Evolutionary conservation across 75 land plant species (phyloP), one percentile per base, ranked within the genome.

Genomic region (Picea sitchensis): DNA sequence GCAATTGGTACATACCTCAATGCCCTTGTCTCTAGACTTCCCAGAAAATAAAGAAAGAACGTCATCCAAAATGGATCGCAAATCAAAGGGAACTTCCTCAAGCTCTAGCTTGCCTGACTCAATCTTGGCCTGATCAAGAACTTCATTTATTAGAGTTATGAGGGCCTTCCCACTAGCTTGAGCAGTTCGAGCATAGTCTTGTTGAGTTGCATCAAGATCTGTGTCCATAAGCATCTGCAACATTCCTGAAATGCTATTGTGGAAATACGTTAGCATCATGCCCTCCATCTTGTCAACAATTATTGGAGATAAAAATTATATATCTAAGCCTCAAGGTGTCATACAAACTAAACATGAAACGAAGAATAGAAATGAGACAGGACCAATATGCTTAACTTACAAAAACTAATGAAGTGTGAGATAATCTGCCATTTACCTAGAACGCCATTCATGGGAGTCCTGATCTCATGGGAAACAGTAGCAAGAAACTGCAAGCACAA

Each of bases 361-460:
- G 9, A 47, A 47, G 54, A 47, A 47, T 47, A 68, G 47, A 68
- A 38, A 68, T 68, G 73, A 68, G 26, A 80, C 62, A 26, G 14
- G 59, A n/a, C 34, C 21, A 36, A 81, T 26, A 76, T 60, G 23
- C 79, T 68, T 61, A 75, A 75, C 4, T 23, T 51, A 14, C 51
- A 17, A 26, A 3, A 44, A 57, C 23, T 41, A 75, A 21, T n/a
- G 13, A 41, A 81, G 54, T 56, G n/a, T 31, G 13, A 69, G 58
- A 68, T 18, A 68, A 38, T 17, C 73, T 71, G 34, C 30, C 36
- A 57, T 78, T 63, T 44, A 91, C 93, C 93, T 78, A 91, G 79
- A 13, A 91, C 93, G 36, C 93, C 93, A 82, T 87, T 87, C 93
- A 91, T 91, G 75, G 93, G 93, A 58, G 93, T 91, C 41, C 93